Evolutionary conservation across 2,329 filamentous ascomycete species (phyloP).

Genomic region (Colletotrichum endophyticum): DNA sequence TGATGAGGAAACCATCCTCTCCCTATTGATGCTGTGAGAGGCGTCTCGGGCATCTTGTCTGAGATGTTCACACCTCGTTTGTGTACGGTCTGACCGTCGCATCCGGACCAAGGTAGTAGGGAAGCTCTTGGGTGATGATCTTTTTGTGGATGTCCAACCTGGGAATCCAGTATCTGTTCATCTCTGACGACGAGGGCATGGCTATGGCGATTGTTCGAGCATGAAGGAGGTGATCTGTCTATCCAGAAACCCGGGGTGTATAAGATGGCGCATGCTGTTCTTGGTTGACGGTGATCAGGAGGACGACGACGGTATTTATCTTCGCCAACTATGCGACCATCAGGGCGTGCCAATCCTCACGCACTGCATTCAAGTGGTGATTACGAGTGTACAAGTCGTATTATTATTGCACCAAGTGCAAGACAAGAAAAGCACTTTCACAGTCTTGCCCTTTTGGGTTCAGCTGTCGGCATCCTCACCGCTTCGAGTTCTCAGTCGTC

Average conservation of each 20-base stretch:
- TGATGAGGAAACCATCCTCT: slow-evolving; percentile 66
- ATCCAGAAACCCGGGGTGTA: neutral
- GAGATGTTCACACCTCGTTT: slow-evolving; percentile 50
- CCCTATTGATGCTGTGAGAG: slow-evolving; percentile 43
- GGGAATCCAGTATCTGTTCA: slow-evolving; percentile 68
- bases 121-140: slow-evolving; percentile 63
- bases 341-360: slow-evolving; percentile 2
- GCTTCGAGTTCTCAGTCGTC: slow-evolving; percentile 12
- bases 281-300: slow-evolving; percentile 8
- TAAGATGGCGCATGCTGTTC: neutral
- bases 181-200: slow-evolving; percentile 28
- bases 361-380: neutral
- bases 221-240: neutral
- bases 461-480: slow-evolving; percentile 16
- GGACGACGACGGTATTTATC: slow-evolving; percentile 21
- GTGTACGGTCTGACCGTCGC: slow-evolving; percentile 63
- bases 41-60: slow-evolving; percentile 16
- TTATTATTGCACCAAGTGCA: slow-evolving; percentile 12
- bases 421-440: slow-evolving; percentile 12
- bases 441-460: slow-evolving; percentile 10
- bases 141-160: slow-evolving; percentile 65
- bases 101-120: slow-evolving; percentile 62
- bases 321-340: neutral
- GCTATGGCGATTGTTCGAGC: neutral
- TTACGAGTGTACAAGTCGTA: slow-evolving; percentile 9